A percentile compares a stretch with the other conserved stretches of the same genome.
phyloP scores from a whole-genome alignment of 805 yeast genomes.

The Saturnispora halmiae region DNA sequence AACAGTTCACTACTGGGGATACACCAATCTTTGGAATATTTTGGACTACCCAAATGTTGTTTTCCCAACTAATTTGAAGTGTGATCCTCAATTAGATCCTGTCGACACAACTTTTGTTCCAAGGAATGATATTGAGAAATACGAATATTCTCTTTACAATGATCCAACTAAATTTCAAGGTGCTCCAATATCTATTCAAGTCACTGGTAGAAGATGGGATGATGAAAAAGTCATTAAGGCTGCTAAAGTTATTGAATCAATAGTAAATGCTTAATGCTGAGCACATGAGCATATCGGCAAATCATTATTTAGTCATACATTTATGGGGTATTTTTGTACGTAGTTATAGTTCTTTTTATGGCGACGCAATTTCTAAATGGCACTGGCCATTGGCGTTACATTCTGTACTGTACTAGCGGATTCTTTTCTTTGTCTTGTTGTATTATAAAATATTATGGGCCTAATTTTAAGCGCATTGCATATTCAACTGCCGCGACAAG shows the following conservation, averaged over 20 bases:
- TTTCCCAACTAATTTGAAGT: conserved; percentile 47
- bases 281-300: neutral
- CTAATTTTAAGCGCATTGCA: no score
- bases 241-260: conserved; percentile 31
- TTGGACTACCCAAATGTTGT: conserved; percentile 57
- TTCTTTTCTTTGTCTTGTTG: no score
- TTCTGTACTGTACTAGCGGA: no score
- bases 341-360: no score
- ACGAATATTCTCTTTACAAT: conserved; percentile 27
- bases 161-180: conserved; percentile 32
- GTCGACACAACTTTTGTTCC: conserved; percentile 30
- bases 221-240: conserved; percentile 43
- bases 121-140: conserved; percentile 34
- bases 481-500: no score
- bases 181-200: conserved; percentile 43
- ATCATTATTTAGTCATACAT: neutral
- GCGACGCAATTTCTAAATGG: neutral
- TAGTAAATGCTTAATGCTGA: conserved; percentile 18
- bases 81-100: conserved; percentile 41
- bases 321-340: no score
- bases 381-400: neutral
- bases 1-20: conserved; percentile 58
- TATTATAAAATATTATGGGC: no score
- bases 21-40: conserved; percentile 58
- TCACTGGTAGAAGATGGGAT: conserved; percentile 41